A percentile compares a stretch with the other conserved stretches of the same genome.
phyloP scores from a whole-genome alignment of 2,329 filamentous ascomycete genomes.

The Apiospora phragmitis region DNA sequence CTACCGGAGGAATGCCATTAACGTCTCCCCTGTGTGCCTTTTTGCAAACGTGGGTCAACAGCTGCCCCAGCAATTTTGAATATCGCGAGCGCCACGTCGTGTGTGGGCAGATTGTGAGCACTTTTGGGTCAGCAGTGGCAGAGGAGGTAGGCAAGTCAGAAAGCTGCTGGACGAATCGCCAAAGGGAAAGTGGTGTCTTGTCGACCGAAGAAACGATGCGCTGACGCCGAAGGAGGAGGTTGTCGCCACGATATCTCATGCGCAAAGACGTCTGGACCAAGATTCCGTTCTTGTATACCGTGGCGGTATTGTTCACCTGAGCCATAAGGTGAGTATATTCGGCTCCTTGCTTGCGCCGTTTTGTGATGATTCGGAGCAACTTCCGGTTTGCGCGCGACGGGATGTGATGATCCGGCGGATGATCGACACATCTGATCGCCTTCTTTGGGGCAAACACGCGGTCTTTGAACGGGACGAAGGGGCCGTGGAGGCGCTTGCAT shows the following conservation, averaged over 20 bases:
- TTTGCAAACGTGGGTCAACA: slow-evolving; percentile 16
- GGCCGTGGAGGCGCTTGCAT: slow-evolving; percentile 25
- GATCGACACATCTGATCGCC: slow-evolving; percentile 21
- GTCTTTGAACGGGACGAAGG: slow-evolving; percentile 23
- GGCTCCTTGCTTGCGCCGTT: slow-evolving; percentile 21
- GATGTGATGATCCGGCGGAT: slow-evolving; percentile 25
- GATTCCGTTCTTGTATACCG: slow-evolving; percentile 21
- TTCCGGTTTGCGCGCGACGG: slow-evolving; percentile 26
- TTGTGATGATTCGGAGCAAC: slow-evolving; percentile 25
- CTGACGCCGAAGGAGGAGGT: slow-evolving; percentile 21
- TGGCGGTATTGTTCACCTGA: slow-evolving; percentile 26
- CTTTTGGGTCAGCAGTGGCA: slow-evolving; percentile 11
- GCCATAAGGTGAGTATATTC: slow-evolving; percentile 22
- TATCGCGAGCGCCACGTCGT: slow-evolving; percentile 18
- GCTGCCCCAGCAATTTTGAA: slow-evolving; percentile 13
- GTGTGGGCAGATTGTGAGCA: slow-evolving; percentile 23
- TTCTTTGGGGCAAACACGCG: slow-evolving; percentile 21
- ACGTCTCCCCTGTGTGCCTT: slow-evolving; percentile 8
- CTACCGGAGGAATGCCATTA: background rate
- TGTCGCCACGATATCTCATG: slow-evolving; percentile 22
- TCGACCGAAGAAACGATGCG: slow-evolving; percentile 25
- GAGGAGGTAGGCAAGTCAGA: slow-evolving; percentile 12
- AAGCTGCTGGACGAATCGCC: slow-evolving; percentile 21
- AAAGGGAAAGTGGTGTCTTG: slow-evolving; percentile 22
- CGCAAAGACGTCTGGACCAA: slow-evolving; percentile 22